phyloP scores from a whole-genome alignment of 768 basidiomycete genomes.

The Pleurotus pulmonarius region DNA sequence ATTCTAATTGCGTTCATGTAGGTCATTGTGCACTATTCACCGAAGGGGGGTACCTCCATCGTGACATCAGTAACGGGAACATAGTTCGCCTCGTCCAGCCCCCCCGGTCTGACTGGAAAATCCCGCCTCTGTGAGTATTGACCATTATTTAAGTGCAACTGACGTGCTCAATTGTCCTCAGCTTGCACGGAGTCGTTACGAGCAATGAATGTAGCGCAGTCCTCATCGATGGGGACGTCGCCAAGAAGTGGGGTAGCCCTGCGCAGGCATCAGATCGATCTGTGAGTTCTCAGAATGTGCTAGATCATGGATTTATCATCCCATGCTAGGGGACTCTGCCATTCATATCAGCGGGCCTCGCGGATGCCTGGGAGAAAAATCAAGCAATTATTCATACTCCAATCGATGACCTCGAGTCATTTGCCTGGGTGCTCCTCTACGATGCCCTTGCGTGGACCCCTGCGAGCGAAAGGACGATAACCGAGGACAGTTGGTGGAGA shows the following conservation, averaged over 20 bases:
- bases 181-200: neutral
- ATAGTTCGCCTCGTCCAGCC: neutral
- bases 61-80: constrained; percentile 8
- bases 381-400: neutral
- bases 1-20: neutral
- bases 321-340: constrained; percentile 2
- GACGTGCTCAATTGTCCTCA: neutral
- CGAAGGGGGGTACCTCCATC: constrained; percentile 3
- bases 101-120: neutral
- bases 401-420: constrained; percentile 9
- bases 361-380: neutral
- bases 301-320: neutral
- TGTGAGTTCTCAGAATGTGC: neutral
- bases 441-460: neutral
- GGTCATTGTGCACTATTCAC: constrained; percentile 5
- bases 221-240: constrained; percentile 9
- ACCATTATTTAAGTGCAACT: neutral
- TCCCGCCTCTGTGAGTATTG: neutral
- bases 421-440: constrained; percentile 9
- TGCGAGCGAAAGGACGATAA: neutral
- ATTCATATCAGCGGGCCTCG: constrained; percentile 3
- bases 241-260: constrained; percentile 4
- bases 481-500: neutral
- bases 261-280: neutral
- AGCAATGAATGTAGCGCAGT: constrained; percentile 4